Evolutionary conservation across 2,329 filamentous ascomycete species (phyloP).

Genomic region (Ophidiomyces ophidiicola): DNA sequence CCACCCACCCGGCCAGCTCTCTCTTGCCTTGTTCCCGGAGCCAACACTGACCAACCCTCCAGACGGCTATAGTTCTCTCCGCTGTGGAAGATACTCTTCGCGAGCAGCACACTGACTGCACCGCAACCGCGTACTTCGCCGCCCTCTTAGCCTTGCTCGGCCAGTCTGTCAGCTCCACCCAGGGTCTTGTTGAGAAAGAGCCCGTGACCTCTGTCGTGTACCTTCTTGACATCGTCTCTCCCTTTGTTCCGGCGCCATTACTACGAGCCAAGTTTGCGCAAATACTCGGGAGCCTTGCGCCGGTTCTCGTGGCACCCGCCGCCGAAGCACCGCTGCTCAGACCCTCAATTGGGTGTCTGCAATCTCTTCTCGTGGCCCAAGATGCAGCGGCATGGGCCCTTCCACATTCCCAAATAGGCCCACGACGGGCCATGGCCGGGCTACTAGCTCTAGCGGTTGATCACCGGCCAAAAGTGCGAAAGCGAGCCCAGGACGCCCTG

Average conservation of each 20-base stretch:
- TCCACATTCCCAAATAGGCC: slow-evolving; percentile 68
- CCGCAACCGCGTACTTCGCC: slow-evolving; percentile 86
- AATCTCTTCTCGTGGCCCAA: slow-evolving; percentile 81
- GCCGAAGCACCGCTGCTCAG: slow-evolving; percentile 77
- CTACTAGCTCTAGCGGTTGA: slow-evolving; percentile 76
- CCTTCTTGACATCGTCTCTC: slow-evolving; percentile 83
- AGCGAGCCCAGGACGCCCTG: slow-evolving; percentile 81
- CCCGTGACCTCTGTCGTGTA: slow-evolving; percentile 81
- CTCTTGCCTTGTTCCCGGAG: slow-evolving; percentile 12
- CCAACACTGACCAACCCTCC: slow-evolving; percentile 17
- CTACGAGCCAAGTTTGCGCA: slow-evolving; percentile 91
- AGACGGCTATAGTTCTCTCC: slow-evolving; percentile 76
- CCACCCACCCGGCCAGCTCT: slow-evolving; percentile 8
- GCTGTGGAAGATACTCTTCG: slow-evolving; percentile 88
- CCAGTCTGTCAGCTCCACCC: slow-evolving; percentile 53
- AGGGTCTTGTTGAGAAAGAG: slow-evolving; percentile 64
- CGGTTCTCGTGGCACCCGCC: slow-evolving; percentile 64
- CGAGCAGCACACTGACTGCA: slow-evolving; percentile 71
- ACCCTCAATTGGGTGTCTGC: slow-evolving; percentile 82
- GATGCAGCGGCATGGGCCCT: slow-evolving; percentile 81
- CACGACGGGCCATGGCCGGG: slow-evolving; percentile 74
- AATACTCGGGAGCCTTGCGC: slow-evolving; percentile 76
- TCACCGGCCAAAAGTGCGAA: slow-evolving; percentile 82
- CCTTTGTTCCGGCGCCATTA: slow-evolving; percentile 69
- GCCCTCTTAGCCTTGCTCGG: slow-evolving; percentile 80